Evolutionary conservation across 768 basidiomycete genomes (phyloP).

Genomic region (Russula compacta): DNA sequence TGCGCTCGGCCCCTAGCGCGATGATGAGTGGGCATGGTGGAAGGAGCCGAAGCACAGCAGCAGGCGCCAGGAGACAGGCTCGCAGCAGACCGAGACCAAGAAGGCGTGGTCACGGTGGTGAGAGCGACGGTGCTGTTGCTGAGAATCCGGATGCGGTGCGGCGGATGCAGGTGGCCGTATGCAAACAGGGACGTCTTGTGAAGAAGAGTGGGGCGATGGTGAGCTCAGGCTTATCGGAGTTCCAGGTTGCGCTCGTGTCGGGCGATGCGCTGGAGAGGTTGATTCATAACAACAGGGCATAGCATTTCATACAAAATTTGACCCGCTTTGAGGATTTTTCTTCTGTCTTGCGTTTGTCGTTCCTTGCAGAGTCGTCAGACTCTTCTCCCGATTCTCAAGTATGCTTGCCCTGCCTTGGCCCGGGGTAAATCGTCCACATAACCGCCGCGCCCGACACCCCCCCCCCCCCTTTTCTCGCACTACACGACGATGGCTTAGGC

Average conservation of each 20-base stretch:
- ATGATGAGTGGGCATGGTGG: slow-evolving; percentile 27
- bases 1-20: slow-evolving; percentile 69
- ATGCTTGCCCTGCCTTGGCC: background rate
- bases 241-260: slow-evolving; percentile 68
- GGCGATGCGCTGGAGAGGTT: slow-evolving; percentile 55
- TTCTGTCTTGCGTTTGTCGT: no score
- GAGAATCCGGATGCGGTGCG: slow-evolving; percentile 52
- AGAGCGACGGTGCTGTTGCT: slow-evolving; percentile 21
- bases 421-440: no score
- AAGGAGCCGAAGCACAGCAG: slow-evolving; percentile 10
- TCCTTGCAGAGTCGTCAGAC: background rate
- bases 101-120: slow-evolving; percentile 16
- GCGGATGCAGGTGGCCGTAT: slow-evolving; percentile 81
- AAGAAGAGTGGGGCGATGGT: slow-evolving; percentile 74
- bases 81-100: slow-evolving; percentile 4
- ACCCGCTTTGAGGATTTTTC: background rate
- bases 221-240: slow-evolving; percentile 57
- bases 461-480: no score
- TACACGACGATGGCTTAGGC: no score
- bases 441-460: no score
- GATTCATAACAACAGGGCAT: slow-evolving; percentile 23
- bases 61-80: slow-evolving; percentile 14
- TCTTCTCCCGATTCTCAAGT: background rate
- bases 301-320: background rate
- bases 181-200: slow-evolving; percentile 69